These are phyloP conservation scores for Globisporangium camurandrum DNA, from an alignment of 352 stramenopile genomes.

Conservation along the genomic window DNA sequence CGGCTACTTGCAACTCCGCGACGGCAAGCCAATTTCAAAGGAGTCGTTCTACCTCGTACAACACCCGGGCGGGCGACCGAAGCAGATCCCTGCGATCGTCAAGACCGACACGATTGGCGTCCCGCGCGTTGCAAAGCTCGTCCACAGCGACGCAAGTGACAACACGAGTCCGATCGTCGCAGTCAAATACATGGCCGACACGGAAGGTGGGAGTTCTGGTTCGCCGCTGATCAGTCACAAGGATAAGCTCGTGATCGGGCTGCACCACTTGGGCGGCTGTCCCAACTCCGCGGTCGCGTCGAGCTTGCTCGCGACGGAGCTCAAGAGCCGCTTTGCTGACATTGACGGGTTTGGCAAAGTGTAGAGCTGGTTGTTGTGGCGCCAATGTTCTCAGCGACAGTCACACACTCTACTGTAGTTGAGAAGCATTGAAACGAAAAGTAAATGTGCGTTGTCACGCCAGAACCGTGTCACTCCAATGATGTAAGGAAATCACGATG, in stretches of 20 bases:
- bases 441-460: too few species aligned
- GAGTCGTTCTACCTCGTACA: slow-evolving; percentile 50
- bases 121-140: too few species aligned
- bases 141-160: too few species aligned
- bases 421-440: too few species aligned
- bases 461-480: too few species aligned
- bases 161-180: slow-evolving; percentile 20
- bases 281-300: slow-evolving; percentile 42
- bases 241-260: slow-evolving; percentile 46
- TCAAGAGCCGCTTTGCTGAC: too few species aligned
- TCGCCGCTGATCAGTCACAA: slow-evolving; percentile 40
- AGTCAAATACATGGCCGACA: slow-evolving; percentile 58
- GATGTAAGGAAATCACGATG: too few species aligned
- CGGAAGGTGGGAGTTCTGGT: slow-evolving; percentile 49
- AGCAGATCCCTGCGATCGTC: slow-evolving; percentile 17
- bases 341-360: too few species aligned
- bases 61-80: slow-evolving; percentile 45
- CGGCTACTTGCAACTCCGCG: slow-evolving; percentile 45
- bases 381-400: too few species aligned
- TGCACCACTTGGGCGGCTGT: slow-evolving; percentile 65
- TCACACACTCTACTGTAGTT: too few species aligned
- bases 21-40: slow-evolving; percentile 21
- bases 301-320: not conserved
- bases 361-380: too few species aligned
- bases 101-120: not conserved